Percentiles rank a stretch among this genome's conserved stretches.
Evolutionary conservation across 208 protist genomes (phyloP).

Genomic region (Leishmania lainsoni): DNA sequence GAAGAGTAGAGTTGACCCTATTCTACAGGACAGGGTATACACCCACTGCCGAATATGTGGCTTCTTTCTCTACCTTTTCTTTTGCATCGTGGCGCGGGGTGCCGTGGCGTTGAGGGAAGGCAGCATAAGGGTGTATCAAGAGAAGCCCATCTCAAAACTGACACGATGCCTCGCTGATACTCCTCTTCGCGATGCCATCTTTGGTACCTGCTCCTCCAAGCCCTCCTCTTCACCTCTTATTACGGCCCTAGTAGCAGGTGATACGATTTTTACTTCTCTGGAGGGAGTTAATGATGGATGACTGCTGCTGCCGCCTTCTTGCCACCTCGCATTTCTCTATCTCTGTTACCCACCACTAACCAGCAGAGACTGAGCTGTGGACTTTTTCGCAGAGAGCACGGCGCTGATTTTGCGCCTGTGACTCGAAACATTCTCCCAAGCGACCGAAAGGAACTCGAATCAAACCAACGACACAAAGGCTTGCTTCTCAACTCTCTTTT

Average conservation of each 20-base stretch:
- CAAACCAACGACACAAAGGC: not conserved
- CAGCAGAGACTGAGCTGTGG: not conserved
- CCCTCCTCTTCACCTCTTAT: not conserved
- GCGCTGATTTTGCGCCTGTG: not conserved
- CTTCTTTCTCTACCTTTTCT: not conserved
- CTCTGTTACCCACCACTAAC: not conserved
- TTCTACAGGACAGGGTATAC: too few relatives aligned
- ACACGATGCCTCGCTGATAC: not conserved
- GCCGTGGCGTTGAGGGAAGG: not conserved
- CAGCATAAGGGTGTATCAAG: not conserved
- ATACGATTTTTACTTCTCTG: not conserved
- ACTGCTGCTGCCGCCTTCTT: not conserved
- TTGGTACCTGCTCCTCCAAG: not conserved
- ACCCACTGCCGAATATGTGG: not conserved
- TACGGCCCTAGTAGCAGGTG: not conserved
- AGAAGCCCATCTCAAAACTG: not conserved
- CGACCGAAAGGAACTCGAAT: not conserved
- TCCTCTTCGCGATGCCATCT: not conserved
- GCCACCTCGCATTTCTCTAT: not conserved
- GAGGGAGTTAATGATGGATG: not conserved
- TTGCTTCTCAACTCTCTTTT: not conserved
- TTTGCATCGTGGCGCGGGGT: not conserved
- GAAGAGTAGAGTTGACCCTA: too few relatives aligned
- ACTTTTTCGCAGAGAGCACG: not conserved
- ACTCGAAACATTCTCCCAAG: not conserved